A percentile compares a stretch with the other conserved stretches of the same genome.
Evolutionary conservation across 2,329 filamentous ascomycete genomes (phyloP).

Genomic region (Pochonia chlamydosporia): DNA sequence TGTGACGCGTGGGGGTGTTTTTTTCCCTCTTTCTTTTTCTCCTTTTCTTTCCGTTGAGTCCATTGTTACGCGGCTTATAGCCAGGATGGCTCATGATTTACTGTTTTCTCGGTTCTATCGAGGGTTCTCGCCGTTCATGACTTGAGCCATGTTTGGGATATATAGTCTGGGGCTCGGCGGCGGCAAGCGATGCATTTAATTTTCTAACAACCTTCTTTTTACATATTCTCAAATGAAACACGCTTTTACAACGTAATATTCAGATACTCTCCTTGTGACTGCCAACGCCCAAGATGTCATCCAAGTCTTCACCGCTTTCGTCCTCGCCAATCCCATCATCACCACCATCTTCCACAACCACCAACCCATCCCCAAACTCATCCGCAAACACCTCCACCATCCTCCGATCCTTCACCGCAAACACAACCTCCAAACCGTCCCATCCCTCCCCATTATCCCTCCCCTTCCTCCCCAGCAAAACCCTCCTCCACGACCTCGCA

Average conservation of each 20-base stretch:
- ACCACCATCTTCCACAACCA: not conserved
- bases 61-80: not conserved
- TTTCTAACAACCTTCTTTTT: not conserved
- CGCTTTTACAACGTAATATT: not conserved
- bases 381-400: constrained; percentile 8
- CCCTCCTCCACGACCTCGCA: constrained; percentile 44
- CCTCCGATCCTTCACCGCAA: constrained; percentile 6
- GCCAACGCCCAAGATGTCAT: not conserved
- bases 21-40: not conserved
- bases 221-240: not conserved
- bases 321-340: not conserved
- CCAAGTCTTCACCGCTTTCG: not conserved
- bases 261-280: not conserved
- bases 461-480: constrained; percentile 13
- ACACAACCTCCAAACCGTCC: constrained; percentile 6
- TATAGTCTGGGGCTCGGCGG: not conserved
- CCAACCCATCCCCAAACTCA: constrained; percentile 4
- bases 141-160: not conserved
- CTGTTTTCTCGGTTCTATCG: no score
- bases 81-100: no score
- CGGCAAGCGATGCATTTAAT: not conserved
- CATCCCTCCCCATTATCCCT: constrained; percentile 3
- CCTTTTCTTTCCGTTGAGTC: not conserved
- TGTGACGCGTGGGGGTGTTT: not conserved
- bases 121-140: no score